Conservation (phyloP, 441 rosid genomes). For the Pelargonium australe region DNA sequence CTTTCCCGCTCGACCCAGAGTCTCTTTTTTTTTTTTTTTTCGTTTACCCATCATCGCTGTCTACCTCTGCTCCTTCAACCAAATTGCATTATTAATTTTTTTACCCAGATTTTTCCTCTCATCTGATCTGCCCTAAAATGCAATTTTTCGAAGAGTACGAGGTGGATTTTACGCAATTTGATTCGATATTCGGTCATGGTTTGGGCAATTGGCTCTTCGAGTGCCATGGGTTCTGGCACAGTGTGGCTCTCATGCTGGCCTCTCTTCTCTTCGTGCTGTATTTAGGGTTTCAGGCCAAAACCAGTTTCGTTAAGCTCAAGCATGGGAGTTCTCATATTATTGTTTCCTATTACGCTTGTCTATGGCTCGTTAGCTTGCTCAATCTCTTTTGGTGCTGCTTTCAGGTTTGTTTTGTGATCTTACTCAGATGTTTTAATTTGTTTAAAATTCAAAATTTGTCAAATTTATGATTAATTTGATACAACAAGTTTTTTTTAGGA, state of each 20-base stretch:
- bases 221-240: slow-evolving; percentile 82
- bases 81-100: background rate
- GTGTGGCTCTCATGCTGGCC: slow-evolving; percentile 41
- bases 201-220: slow-evolving; percentile 47
- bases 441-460: no score
- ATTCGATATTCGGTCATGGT: background rate
- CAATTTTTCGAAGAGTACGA: slow-evolving; percentile 18
- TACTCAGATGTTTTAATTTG: no score
- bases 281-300: slow-evolving; percentile 58
- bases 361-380: background rate
- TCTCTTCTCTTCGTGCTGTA: slow-evolving; percentile 58
- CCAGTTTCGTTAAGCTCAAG: background rate
- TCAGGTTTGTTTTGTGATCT: background rate
- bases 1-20: background rate
- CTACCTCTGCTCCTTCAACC: background rate
- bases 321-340: background rate
- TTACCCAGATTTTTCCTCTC: background rate
- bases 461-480: no score
- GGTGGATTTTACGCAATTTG: background rate
- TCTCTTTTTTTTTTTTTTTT: background rate
- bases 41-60: background rate
- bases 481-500: no score
- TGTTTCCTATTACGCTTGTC: background rate
- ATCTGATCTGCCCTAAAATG: slow-evolving; percentile 2
- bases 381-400: background rate